Evolutionary conservation across 257 asterid genomes (phyloP).

Genomic region (Solanum sparsipilum): DNA sequence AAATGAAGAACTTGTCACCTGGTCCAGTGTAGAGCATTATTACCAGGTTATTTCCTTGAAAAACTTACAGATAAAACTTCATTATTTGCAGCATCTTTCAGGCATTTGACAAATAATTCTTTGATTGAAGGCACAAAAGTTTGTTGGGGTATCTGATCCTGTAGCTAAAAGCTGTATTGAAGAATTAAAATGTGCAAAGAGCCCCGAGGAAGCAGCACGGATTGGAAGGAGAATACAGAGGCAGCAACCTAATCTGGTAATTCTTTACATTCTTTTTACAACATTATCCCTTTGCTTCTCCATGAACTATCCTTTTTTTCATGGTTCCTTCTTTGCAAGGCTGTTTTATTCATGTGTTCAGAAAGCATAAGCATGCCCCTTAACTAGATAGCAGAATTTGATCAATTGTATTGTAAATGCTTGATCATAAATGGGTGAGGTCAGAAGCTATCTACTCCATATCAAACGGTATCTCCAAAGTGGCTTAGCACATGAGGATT

Average conservation of each 20-base stretch:
- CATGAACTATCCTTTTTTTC: background rate
- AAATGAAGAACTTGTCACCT: constrained; percentile 43
- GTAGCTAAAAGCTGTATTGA: constrained; percentile 40
- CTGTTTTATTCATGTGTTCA: background rate
- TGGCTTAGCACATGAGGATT: background rate
- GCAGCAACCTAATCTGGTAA: constrained; percentile 72
- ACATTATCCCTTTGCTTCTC: background rate
- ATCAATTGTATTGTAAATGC: background rate
- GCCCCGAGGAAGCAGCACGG: constrained; percentile 98
- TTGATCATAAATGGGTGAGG: background rate
- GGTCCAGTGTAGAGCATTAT: constrained; percentile 97
- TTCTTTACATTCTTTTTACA: background rate
- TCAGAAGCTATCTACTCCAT: background rate
- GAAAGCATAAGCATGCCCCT: background rate
- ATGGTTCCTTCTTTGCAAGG: background rate
- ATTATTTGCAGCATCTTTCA: background rate
- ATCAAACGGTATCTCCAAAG: background rate
- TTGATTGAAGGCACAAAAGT: constrained; percentile 63
- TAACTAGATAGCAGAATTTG: background rate
- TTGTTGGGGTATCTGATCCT: constrained; percentile 58
- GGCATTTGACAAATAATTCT: background rate
- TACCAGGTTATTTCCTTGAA: constrained; percentile 56
- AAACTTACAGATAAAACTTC: background rate
- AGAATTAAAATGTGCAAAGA: constrained; percentile 61
- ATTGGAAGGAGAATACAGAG: constrained; percentile 81